Evolutionary conservation across 352 stramenopile species (phyloP).

Genomic region (Globisporangium heterothallicum): DNA sequence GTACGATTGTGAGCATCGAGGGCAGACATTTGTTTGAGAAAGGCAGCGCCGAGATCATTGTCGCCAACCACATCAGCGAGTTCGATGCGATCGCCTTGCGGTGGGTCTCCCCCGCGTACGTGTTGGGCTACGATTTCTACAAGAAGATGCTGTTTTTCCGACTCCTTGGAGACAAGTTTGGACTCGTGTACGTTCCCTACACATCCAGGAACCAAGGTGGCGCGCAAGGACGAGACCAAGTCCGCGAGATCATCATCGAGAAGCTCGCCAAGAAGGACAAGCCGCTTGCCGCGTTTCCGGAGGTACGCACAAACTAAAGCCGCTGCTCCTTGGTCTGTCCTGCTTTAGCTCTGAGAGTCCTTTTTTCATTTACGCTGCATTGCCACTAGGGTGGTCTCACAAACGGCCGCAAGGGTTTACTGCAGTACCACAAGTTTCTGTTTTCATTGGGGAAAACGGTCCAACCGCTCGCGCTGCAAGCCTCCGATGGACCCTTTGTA

Average conservation of each 20-base stretch:
- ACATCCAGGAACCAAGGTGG: conserved; percentile 53
- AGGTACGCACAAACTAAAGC: too few species aligned
- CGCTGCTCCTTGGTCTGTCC: too few species aligned
- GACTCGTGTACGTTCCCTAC: conserved; percentile 66
- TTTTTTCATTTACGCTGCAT: neutral
- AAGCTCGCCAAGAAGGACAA: conserved; percentile 46
- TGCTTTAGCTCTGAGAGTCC: too few species aligned
- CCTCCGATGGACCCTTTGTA: conserved; percentile 63
- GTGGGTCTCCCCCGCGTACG: conserved; percentile 35
- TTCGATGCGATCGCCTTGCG: conserved; percentile 56
- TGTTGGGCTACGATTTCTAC: conserved; percentile 83
- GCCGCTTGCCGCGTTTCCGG: conserved; percentile 51
- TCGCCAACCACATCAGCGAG: conserved; percentile 76
- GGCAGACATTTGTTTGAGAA: conserved; percentile 31
- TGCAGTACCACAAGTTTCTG: conserved; percentile 80
- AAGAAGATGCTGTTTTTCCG: conserved; percentile 73
- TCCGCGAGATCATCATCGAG: conserved; percentile 61
- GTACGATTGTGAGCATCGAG: conserved; percentile 37
- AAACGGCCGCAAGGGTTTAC: conserved; percentile 51
- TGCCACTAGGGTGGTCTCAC: conserved; percentile 39
- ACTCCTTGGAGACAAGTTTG: conserved; percentile 51
- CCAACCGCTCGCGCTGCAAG: conserved; percentile 58
- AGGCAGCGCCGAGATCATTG: conserved; percentile 35
- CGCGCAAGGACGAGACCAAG: conserved; percentile 34
- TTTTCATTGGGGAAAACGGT: conserved; percentile 61